phyloP scores from a whole-genome alignment of 2,329 filamentous ascomycete genomes.

The Fusarium veterinarium region DNA sequence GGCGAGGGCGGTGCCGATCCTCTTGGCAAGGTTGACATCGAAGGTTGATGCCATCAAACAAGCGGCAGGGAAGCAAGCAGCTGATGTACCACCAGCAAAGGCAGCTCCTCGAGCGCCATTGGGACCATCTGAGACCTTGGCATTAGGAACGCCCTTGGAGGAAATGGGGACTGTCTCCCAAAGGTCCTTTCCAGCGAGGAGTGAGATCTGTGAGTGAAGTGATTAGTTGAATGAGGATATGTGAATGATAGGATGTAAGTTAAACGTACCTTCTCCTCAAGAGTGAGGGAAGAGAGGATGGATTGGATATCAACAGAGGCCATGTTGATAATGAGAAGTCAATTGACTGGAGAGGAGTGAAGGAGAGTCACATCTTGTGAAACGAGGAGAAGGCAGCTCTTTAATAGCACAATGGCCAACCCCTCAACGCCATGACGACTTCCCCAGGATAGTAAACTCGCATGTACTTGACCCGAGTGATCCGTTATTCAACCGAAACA shows the following conservation, averaged over 20 bases:
- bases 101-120: slow-evolving; percentile 44
- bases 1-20: slow-evolving; percentile 69
- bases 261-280: slow-evolving; percentile 47
- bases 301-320: slow-evolving; percentile 43
- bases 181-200: slow-evolving; percentile 43
- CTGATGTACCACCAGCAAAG: slow-evolving; percentile 39
- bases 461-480: slow-evolving; percentile 17
- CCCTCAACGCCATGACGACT: slow-evolving; percentile 23
- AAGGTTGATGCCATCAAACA: slow-evolving; percentile 69
- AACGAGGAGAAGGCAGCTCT: slow-evolving; percentile 29
- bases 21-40: slow-evolving; percentile 66
- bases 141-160: slow-evolving; percentile 40
- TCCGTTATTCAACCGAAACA: slow-evolving; percentile 35
- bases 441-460: neutral
- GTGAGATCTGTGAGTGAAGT: slow-evolving; percentile 32
- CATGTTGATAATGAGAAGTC: slow-evolving; percentile 31
- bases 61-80: slow-evolving; percentile 46
- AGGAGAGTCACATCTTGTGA: slow-evolving; percentile 13
- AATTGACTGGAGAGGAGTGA: slow-evolving; percentile 16
- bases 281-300: slow-evolving; percentile 46
- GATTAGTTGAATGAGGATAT: neutral
- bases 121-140: slow-evolving; percentile 44
- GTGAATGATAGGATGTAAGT: neutral
- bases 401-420: slow-evolving; percentile 33
- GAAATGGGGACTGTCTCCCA: slow-evolving; percentile 44